These are phyloP conservation scores for Eucalyptus sideroxylon DNA, from an alignment of 345 rosid genomes.

Conservation along the genomic window DNA sequence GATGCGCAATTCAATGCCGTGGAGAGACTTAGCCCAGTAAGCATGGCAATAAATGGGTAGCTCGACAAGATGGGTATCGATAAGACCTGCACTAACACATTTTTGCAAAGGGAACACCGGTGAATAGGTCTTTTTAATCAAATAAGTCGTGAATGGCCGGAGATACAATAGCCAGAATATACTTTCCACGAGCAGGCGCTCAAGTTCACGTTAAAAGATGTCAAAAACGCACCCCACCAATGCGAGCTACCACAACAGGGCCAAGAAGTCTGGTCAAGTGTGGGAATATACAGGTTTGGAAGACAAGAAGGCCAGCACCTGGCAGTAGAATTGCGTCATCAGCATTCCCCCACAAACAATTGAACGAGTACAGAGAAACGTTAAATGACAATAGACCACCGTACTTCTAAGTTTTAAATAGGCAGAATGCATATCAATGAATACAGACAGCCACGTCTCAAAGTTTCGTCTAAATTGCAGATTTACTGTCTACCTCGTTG, in stretches of 20 bases:
- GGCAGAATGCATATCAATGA: not conserved
- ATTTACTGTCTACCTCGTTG: not conserved
- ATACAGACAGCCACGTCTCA: not conserved
- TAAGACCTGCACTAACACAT: conserved; percentile 27
- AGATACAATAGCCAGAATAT: not conserved
- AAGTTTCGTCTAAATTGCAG: not conserved
- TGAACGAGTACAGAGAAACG: not conserved
- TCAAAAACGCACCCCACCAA: conserved; percentile 42
- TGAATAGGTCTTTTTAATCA: not conserved
- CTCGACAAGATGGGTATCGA: conserved; percentile 41
- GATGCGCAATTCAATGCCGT: conserved; percentile 53
- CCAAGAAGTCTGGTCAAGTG: conserved; percentile 52
- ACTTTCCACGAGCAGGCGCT: not conserved
- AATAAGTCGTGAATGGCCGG: not conserved
- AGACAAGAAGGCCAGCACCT: conserved; percentile 79
- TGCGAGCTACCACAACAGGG: conserved; percentile 33
- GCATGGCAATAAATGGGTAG: conserved; percentile 54
- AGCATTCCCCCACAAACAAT: not conserved
- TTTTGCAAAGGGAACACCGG: not conserved
- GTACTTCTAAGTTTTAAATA: not conserved
- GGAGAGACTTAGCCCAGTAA: conserved; percentile 52
- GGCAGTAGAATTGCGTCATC: not conserved
- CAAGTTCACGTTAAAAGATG: not conserved
- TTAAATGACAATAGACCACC: not conserved
- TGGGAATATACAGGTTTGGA: conserved; percentile 59